phyloP scores from a whole-genome alignment of 1,139 yeast genomes.

The Saccharomyces uvarum region DNA sequence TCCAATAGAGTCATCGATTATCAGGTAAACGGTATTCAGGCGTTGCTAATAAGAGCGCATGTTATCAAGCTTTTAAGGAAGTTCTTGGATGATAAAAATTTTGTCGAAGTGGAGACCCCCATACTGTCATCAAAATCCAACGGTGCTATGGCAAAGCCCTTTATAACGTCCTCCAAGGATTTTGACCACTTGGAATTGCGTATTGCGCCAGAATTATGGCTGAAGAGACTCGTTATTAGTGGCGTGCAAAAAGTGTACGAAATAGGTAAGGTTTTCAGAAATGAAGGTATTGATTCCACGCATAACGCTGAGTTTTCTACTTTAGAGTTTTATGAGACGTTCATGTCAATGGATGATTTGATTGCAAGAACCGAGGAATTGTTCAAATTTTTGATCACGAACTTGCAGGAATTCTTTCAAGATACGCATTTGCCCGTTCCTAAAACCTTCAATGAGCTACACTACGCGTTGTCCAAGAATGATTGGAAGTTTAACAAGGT shows the following conservation, averaged over 20 bases:
- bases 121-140: constrained; percentile 62
- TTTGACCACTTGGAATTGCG: constrained; percentile 49
- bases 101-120: constrained; percentile 85
- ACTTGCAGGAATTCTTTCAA: constrained; percentile 4
- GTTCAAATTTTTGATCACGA: constrained; percentile 36
- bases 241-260: constrained; percentile 87
- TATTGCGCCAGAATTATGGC: constrained; percentile 93
- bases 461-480: constrained; percentile 30
- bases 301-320: constrained; percentile 98
- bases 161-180: constrained; percentile 46
- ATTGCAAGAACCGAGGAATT: constrained; percentile 58
- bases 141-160: constrained; percentile 89
- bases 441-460: constrained; percentile 37
- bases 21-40: constrained; percentile 47
- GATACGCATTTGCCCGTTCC: constrained; percentile 5
- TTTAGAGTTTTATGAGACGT: constrained; percentile 93
- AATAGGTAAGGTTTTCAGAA: constrained; percentile 76
- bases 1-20: constrained; percentile 70
- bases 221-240: constrained; percentile 68
- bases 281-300: constrained; percentile 92
- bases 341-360: constrained; percentile 85
- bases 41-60: constrained; percentile 47
- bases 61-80: constrained; percentile 49
- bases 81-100: constrained; percentile 49
- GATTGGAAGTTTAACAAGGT: constrained; percentile 33